phyloP scores from a whole-genome alignment of 768 basidiomycete genomes.

The Holtermanniella nyarrowii region DNA sequence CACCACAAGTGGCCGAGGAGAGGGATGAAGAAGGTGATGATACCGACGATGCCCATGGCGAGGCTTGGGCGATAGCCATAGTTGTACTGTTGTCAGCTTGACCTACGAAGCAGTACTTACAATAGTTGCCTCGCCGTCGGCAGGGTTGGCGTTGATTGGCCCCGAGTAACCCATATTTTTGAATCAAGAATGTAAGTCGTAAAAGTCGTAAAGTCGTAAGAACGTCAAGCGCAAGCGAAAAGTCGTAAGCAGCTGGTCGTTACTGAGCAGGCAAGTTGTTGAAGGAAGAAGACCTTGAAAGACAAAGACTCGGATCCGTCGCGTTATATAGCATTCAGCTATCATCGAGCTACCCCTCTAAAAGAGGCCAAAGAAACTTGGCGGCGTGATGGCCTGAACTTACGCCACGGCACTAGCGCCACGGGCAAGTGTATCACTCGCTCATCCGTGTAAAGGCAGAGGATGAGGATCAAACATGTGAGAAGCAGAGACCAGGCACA shows the following conservation, averaged over 20 bases:
- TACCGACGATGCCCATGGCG: slow-evolving; percentile 20
- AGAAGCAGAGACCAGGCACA: too few species aligned
- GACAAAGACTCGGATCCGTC: background rate
- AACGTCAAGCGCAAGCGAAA: background rate
- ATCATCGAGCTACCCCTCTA: too few species aligned
- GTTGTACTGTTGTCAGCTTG: slow-evolving; percentile 1
- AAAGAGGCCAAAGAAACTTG: too few species aligned
- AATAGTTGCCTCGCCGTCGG: slow-evolving; percentile 2
- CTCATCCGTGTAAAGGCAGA: too few species aligned
- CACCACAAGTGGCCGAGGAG: slow-evolving; percentile 12
- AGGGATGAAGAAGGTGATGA: slow-evolving; percentile 11
- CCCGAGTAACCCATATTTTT: slow-evolving; percentile 9
- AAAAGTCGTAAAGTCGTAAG: background rate
- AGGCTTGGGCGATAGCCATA: slow-evolving; percentile 25
- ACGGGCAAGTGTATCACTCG: too few species aligned
- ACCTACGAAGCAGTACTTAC: background rate
- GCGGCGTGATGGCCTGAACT: too few species aligned
- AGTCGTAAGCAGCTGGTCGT: background rate
- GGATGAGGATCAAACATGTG: too few species aligned
- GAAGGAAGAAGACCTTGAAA: background rate
- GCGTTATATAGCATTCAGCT: too few species aligned
- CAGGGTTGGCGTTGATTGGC: background rate
- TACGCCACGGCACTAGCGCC: too few species aligned
- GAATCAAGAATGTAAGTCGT: background rate
- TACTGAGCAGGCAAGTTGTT: background rate